Evolutionary conservation across 2,329 filamentous ascomycete species (phyloP).

Genomic region (Nemania serpens): DNA sequence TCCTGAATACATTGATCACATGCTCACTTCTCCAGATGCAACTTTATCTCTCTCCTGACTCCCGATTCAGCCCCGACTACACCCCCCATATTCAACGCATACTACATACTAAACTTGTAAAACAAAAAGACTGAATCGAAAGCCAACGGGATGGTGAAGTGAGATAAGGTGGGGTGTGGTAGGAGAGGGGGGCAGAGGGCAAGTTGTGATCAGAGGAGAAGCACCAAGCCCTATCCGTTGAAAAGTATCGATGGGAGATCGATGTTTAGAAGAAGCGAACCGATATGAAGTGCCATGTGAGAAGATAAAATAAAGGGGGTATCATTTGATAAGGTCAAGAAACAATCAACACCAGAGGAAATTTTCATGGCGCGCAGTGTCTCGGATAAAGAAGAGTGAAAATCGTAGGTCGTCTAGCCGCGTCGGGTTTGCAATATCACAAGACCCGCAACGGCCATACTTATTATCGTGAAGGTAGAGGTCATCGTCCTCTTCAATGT

Average conservation of each 20-base stretch:
- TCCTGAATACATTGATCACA: conserved; percentile 9
- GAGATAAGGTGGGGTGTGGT: not conserved
- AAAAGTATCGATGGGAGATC: conserved; percentile 10
- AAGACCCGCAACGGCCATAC: conserved; percentile 7
- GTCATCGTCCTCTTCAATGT: conserved; percentile 14
- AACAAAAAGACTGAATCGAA: conserved; percentile 5
- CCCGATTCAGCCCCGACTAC: conserved; percentile 6
- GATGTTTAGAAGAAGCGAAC: conserved; percentile 7
- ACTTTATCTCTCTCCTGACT: not conserved
- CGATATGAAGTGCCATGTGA: conserved; percentile 13
- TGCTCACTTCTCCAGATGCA: not conserved
- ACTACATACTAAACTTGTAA: conserved; percentile 10
- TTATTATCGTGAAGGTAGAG: conserved; percentile 21
- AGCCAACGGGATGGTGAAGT: not conserved
- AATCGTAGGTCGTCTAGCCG: conserved; percentile 14
- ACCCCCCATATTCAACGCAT: conserved; percentile 1
- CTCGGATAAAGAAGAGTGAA: conserved; percentile 4
- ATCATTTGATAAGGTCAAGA: conserved; percentile 33
- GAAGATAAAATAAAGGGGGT: conserved; percentile 31
- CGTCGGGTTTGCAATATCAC: conserved; percentile 1
- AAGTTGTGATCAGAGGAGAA: conserved; percentile 3
- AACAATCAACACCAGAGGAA: conserved; percentile 29
- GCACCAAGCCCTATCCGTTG: not conserved
- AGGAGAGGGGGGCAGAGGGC: not conserved
- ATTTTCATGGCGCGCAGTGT: conserved; percentile 14